phyloP scores from a whole-genome alignment of 116 monocot genomes.

The Phalaenopsis hybrid region DNA sequence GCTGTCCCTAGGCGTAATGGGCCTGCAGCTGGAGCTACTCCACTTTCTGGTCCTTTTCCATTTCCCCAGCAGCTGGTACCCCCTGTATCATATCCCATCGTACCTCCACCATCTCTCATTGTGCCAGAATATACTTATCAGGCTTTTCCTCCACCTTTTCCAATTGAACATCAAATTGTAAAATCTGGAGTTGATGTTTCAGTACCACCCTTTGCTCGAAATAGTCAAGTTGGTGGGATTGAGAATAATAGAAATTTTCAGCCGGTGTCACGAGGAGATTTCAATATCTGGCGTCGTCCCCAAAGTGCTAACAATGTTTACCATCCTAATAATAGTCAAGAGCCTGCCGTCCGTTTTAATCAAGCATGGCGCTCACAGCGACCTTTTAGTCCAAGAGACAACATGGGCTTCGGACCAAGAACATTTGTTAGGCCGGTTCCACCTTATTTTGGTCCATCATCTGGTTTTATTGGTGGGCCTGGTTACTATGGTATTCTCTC shows the following conservation, averaged over 20 bases:
- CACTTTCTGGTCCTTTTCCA: slow-evolving; percentile 43
- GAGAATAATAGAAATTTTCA: slow-evolving; percentile 40
- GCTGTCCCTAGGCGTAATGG: slow-evolving; percentile 42
- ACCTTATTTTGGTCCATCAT: slow-evolving; percentile 45
- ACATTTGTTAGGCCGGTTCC: slow-evolving; percentile 48
- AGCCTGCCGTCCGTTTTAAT: slow-evolving; percentile 32
- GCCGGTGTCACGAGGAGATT: slow-evolving; percentile 44
- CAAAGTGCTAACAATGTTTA: slow-evolving; percentile 26
- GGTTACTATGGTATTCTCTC: slow-evolving; percentile 52
- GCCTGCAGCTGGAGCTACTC: slow-evolving; percentile 35
- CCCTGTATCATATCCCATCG: slow-evolving; percentile 40
- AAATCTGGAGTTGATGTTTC: slow-evolving; percentile 44
- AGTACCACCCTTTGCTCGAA: slow-evolving; percentile 34
- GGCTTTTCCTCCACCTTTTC: slow-evolving; percentile 46
- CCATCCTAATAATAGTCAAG: slow-evolving; percentile 37
- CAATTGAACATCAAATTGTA: slow-evolving; percentile 39
- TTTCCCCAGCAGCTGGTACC: slow-evolving; percentile 50
- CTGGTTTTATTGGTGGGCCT: slow-evolving; percentile 56
- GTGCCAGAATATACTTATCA: slow-evolving; percentile 59
- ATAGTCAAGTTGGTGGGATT: slow-evolving; percentile 33
- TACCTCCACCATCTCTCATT: slow-evolving; percentile 36
- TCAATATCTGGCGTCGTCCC: slow-evolving; percentile 41
- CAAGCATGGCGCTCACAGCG: slow-evolving; percentile 49
- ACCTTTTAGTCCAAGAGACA: slow-evolving; percentile 40
- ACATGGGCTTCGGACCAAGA: slow-evolving; percentile 40